A percentile compares a stretch with the other conserved stretches of the same genome.
These are phyloP conservation scores for Exophiala aquamarina DNA, from an alignment of 2,329 filamentous ascomycete genomes.

Conservation along the genomic window DNA sequence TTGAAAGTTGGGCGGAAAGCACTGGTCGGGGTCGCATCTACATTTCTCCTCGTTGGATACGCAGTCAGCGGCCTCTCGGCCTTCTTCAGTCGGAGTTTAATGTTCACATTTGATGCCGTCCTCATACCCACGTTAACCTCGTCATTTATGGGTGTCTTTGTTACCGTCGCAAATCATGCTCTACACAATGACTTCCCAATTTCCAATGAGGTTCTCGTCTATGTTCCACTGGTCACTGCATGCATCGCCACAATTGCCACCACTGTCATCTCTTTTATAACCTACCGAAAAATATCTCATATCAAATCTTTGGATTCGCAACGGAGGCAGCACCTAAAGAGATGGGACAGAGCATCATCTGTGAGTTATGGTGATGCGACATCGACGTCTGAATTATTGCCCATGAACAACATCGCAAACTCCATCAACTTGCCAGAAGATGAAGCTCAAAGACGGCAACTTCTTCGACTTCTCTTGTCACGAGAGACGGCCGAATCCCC, in stretches of 20 bases:
- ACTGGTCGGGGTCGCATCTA: slow-evolving; percentile 19
- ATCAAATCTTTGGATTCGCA: slow-evolving; percentile 23
- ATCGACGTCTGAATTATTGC: slow-evolving; percentile 20
- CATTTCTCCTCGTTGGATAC: slow-evolving; percentile 23
- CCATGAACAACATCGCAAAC: slow-evolving; percentile 7
- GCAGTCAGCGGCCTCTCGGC: slow-evolving; percentile 13
- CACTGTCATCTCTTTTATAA: slow-evolving; percentile 17
- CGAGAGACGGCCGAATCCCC: slow-evolving; percentile 31
- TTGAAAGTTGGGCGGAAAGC: slow-evolving; percentile 15
- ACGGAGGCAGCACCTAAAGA: slow-evolving; percentile 18
- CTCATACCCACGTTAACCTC: slow-evolving; percentile 26
- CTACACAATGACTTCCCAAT: slow-evolving; percentile 18
- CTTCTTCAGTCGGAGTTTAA: slow-evolving; percentile 22
- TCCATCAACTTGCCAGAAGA: slow-evolving; percentile 31
- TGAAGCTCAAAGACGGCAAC: slow-evolving; percentile 41
- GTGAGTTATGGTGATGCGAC: slow-evolving; percentile 19
- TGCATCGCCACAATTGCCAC: slow-evolving; percentile 18
- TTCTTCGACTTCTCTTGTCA: slow-evolving; percentile 36
- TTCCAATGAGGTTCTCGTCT: slow-evolving; percentile 19
- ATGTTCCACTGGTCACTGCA: slow-evolving; percentile 23
- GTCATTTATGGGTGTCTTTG: slow-evolving; percentile 25
- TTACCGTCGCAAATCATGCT: slow-evolving; percentile 24
- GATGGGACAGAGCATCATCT: slow-evolving; percentile 12
- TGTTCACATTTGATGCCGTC: slow-evolving; percentile 25
- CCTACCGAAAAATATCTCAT: slow-evolving; percentile 20